phyloP scores from a whole-genome alignment of 2,329 filamentous ascomycete genomes.

The Apiospora malaysiana region DNA sequence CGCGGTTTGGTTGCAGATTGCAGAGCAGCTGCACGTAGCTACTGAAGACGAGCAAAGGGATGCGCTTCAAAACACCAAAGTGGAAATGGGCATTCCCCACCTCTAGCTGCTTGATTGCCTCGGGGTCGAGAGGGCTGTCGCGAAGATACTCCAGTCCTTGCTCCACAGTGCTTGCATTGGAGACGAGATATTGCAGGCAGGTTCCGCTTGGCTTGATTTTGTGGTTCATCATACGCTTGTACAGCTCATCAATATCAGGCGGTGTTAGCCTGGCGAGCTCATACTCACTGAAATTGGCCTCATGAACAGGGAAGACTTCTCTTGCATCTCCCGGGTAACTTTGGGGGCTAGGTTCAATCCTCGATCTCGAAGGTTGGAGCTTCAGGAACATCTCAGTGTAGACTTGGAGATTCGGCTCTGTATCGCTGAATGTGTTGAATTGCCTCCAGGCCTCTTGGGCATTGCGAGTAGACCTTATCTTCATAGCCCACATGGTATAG shows the following conservation, averaged over 20 bases:
- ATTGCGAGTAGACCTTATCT: constrained; percentile 64
- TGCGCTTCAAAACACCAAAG: constrained; percentile 32
- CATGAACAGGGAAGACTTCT: constrained; percentile 60
- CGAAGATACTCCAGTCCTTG: constrained; percentile 56
- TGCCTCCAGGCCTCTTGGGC: constrained; percentile 63
- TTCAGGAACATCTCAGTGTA: constrained; percentile 68
- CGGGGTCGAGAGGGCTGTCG: constrained; percentile 45
- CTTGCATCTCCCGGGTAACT: constrained; percentile 64
- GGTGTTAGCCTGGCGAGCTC: constrained; percentile 68
- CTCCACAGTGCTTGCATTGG: constrained; percentile 53
- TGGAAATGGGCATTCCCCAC: constrained; percentile 28
- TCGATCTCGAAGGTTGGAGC: constrained; percentile 46
- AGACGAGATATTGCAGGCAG: constrained; percentile 62
- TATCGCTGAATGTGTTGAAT: constrained; percentile 32
- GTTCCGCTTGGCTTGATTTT: constrained; percentile 54
- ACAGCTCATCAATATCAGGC: constrained; percentile 64
- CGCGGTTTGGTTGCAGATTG: constrained; percentile 41
- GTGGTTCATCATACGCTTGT: constrained; percentile 59
- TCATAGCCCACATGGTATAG: constrained; percentile 57
- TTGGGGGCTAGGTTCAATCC: constrained; percentile 31
- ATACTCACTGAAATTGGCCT: constrained; percentile 66
- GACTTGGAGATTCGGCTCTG: constrained; percentile 51
- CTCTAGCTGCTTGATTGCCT: constrained; percentile 29
- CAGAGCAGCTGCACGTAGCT: constrained; percentile 61
- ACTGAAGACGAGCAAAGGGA: constrained; percentile 48